Evolutionary conservation across 345 rosid species (phyloP), one percentile per base, ranked within the genome.

Genomic region (Pugionium dolabratum): DNA sequence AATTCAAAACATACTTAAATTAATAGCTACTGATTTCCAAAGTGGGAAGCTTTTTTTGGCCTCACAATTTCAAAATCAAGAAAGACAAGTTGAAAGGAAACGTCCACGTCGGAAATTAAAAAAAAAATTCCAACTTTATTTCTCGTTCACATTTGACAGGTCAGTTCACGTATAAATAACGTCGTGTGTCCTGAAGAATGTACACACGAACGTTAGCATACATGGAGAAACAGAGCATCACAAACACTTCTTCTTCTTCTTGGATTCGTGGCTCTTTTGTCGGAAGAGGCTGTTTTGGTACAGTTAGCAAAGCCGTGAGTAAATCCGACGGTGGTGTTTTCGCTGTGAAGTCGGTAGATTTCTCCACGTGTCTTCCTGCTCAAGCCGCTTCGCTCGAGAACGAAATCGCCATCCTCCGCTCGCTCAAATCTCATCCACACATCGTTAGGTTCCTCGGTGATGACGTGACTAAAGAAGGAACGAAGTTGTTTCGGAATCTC

Each of bases 221-320:
- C 25, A 76, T 42, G 67, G 70, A 68, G 49, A 54, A 62, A 48
- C 67, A 52, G 45, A 60, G 18, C 72, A 63, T 43, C 45, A 36
- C 50, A 10, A 56, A 46, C 57, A 52, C 73, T 43, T 70, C 35
- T 69, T 83, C 79, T 3, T 56, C 72, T 53, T 54, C 69, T 54
- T 85, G 91, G 91, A 37, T 62, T 28, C 78, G 85, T 54, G 86
- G 90, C 34, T 27, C 68, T 72, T 79, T 76, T 66, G 27, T 87
- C 0, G 90, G 94, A 69, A 64, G 62, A 54, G 94, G 94, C 10
- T 80, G 85, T 31, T 87, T 78, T n/a, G 94, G 90, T 7, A 43
- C 82, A 5, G 94, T 87, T 26, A 65, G 60, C 72, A 66, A 79
- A 11, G 87, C 81, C 4, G 43, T 76, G 40, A 28, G 69, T 57